Conservation (phyloP, 441 rosid species). For the Arabidopsis hybrid region DNA sequence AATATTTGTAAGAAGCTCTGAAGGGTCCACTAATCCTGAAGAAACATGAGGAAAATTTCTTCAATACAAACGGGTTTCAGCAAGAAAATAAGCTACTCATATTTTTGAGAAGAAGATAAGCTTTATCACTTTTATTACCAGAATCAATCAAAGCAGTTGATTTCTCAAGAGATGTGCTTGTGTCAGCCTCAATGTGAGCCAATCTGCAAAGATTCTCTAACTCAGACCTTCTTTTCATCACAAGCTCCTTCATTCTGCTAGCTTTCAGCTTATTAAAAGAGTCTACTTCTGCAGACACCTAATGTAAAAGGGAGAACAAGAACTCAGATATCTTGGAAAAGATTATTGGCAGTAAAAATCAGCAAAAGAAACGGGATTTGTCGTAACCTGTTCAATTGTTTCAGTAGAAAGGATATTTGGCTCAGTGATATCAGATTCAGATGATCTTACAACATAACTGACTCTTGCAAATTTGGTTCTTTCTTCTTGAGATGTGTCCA, state of each 20-base stretch:
- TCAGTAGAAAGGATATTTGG: slow-evolving; percentile 74
- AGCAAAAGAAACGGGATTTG: background rate
- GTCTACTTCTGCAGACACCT: slow-evolving; percentile 88
- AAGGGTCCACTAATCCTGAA: slow-evolving; percentile 77
- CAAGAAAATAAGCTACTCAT: slow-evolving; percentile 26
- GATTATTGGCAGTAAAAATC: background rate
- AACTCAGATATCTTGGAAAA: slow-evolving; percentile 10
- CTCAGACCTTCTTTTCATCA: slow-evolving; percentile 69
- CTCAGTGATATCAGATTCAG: slow-evolving; percentile 73
- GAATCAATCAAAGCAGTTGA: slow-evolving; percentile 76
- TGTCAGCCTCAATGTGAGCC: slow-evolving; percentile 66
- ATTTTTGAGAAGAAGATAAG: background rate
- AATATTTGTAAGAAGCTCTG: slow-evolving; percentile 70
- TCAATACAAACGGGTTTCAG: background rate
- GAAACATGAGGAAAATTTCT: background rate
- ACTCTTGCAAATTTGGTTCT: slow-evolving; percentile 62
- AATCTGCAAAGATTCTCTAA: slow-evolving; percentile 67
- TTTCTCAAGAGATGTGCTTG: slow-evolving; percentile 74
- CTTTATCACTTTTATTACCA: slow-evolving; percentile 42
- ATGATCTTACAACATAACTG: slow-evolving; percentile 57
- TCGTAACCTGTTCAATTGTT: slow-evolving; percentile 51
- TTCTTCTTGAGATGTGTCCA: slow-evolving; percentile 88
- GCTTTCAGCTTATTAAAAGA: slow-evolving; percentile 64
- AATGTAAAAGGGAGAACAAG: slow-evolving; percentile 33
- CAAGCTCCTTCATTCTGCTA: slow-evolving; percentile 79